Evolutionary conservation across 23 red algal species (phyloP).

Genomic region (Gracilaria domingensis): DNA sequence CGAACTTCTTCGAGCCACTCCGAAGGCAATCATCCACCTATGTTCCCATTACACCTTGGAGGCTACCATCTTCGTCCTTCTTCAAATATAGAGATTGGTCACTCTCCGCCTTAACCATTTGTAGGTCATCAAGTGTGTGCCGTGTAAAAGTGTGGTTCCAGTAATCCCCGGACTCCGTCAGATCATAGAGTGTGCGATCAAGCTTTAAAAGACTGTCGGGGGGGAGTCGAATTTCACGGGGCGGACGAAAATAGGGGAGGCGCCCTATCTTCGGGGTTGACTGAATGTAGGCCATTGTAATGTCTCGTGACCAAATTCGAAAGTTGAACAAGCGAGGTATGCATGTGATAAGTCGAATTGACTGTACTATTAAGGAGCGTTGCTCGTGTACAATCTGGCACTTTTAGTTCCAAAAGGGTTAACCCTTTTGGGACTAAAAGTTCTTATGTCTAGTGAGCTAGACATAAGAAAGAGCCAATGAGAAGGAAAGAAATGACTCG

Average conservation of each 20-base stretch:
- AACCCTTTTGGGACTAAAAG: no score
- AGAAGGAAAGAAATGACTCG: no score
- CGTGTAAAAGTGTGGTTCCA: constrained; percentile 8
- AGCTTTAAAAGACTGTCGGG: not conserved
- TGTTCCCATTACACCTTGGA: constrained; percentile 32
- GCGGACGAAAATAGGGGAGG: not conserved
- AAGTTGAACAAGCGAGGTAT: not conserved
- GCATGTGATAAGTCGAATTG: not conserved
- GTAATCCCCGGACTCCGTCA: constrained; percentile 51
- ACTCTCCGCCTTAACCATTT: not conserved
- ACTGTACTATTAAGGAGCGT: not conserved
- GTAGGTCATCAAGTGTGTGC: constrained; percentile 22
- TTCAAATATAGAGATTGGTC: not conserved
- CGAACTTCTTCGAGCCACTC: constrained; percentile 29
- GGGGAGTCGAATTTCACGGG: not conserved
- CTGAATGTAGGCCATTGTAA: constrained; percentile 48
- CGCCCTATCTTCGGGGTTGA: not conserved
- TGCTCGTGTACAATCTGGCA: constrained; percentile 20
- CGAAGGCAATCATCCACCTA: constrained; percentile 51
- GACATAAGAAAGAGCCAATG: no score
- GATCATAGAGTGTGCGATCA: constrained; percentile 24
- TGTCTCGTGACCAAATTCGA: constrained; percentile 17
- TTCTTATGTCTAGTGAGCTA: no score
- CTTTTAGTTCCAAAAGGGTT: no score
- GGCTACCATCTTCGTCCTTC: not conserved